Conservation (phyloP, 2,329 filamentous ascomycete species). For the Ceratocystiopsis brevicomis region DNA sequence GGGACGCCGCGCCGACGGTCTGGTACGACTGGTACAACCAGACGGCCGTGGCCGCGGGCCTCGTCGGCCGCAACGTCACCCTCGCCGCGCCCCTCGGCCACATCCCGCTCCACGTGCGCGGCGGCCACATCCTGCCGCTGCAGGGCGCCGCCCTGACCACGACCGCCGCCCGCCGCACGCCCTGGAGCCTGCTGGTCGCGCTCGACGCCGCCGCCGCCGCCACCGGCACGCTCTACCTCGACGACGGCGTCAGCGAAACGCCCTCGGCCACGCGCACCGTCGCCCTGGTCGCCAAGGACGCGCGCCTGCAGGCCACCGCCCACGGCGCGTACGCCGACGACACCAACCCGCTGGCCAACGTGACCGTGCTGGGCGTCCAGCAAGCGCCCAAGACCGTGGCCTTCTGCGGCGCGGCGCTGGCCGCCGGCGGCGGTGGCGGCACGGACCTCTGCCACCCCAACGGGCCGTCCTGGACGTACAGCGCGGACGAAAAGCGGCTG, state of each 20-base stretch:
- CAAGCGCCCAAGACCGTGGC: constrained; percentile 23
- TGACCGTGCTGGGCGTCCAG: constrained; percentile 42
- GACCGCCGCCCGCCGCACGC: constrained; percentile 37
- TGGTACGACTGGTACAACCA: constrained; percentile 76
- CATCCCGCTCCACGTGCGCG: constrained; percentile 53
- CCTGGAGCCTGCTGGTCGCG: constrained; percentile 49
- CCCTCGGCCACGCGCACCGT: constrained; percentile 3
- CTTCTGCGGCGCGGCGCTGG: constrained; percentile 30
- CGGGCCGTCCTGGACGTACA: constrained; percentile 23
- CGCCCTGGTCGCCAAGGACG: background rate
- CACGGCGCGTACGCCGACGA: constrained; percentile 26
- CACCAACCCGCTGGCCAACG: constrained; percentile 30
- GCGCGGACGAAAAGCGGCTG: constrained; percentile 27
- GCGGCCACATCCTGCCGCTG: constrained; percentile 46
- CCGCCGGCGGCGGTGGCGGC: constrained; percentile 11
- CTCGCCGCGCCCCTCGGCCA: constrained; percentile 36
- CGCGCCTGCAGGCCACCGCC: constrained; percentile 25
- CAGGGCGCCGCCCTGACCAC: constrained; percentile 54
- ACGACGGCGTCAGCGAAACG: constrained; percentile 51
- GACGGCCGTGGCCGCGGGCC: constrained; percentile 23
- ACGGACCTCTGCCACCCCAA: no score
- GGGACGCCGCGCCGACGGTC: constrained; percentile 18
- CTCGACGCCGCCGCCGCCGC: constrained; percentile 36
- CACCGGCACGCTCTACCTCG: constrained; percentile 46
- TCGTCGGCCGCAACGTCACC: constrained; percentile 20